Conservation (phyloP, 2,329 filamentous ascomycete genomes). For the Pseudocercospora fijiensis region DNA sequence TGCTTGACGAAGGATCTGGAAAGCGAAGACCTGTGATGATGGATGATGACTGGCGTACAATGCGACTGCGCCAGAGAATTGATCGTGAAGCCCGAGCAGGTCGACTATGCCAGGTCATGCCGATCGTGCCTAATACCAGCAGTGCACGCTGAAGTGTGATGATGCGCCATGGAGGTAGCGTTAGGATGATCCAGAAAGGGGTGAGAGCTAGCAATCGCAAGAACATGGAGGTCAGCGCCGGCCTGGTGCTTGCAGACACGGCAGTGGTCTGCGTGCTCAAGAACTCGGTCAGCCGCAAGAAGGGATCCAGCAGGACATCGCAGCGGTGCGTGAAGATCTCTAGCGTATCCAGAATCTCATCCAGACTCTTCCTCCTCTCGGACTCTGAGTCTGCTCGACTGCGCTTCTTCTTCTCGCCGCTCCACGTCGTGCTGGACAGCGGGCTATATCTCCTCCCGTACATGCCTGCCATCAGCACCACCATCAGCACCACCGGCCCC, state of each 20-base stretch:
- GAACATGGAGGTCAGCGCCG: constrained; percentile 84
- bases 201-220: constrained; percentile 84
- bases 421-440: constrained; percentile 75
- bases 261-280: constrained; percentile 79
- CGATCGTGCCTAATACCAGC: constrained; percentile 79
- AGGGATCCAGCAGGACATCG: constrained; percentile 85
- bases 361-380: constrained; percentile 86
- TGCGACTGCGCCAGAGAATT: constrained; percentile 84
- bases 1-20: constrained; percentile 42
- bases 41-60: constrained; percentile 66
- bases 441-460: constrained; percentile 87
- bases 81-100: constrained; percentile 81
- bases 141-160: constrained; percentile 83
- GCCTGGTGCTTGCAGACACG: constrained; percentile 85
- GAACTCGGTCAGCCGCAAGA: constrained; percentile 87
- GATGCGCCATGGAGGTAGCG: constrained; percentile 76
- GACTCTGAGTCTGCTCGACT: constrained; percentile 54
- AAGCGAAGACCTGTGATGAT: constrained; percentile 80
- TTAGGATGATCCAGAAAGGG: constrained; percentile 81
- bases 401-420: constrained; percentile 59
- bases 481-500: constrained; percentile 78
- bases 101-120: constrained; percentile 88
- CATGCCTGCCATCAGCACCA: constrained; percentile 83
- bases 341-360: constrained; percentile 94
- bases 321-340: constrained; percentile 88